A percentile compares a stretch with the other conserved stretches of the same genome.
These are phyloP conservation scores for Rutstroemia sp. DNA, from an alignment of 2,329 filamentous ascomycete species.

Conservation along the genomic window DNA sequence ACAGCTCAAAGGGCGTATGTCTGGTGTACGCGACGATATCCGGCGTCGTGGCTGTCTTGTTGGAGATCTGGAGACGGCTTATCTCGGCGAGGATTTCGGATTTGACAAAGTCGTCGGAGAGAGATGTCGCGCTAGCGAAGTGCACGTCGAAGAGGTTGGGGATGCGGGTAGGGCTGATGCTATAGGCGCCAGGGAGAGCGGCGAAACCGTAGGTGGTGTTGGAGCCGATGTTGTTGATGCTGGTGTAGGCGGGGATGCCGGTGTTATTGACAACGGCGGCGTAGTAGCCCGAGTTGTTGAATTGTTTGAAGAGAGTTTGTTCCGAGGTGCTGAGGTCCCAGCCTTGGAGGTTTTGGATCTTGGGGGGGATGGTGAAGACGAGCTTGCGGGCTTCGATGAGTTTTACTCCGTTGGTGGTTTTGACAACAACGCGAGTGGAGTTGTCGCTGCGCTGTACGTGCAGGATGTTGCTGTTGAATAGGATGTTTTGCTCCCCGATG, in stretches of 20 bases:
- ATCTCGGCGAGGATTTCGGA: slow-evolving; percentile 13
- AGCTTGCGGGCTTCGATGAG: slow-evolving; percentile 35
- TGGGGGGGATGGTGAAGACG: slow-evolving; percentile 36
- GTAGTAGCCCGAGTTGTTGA: slow-evolving; percentile 34
- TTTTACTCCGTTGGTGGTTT: slow-evolving; percentile 27
- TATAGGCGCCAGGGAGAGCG: slow-evolving; percentile 28
- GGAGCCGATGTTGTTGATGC: slow-evolving; percentile 25
- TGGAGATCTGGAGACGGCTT: slow-evolving; percentile 5
- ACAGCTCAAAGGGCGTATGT: slow-evolving; percentile 20
- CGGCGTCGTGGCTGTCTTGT: slow-evolving; percentile 7
- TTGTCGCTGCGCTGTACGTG: slow-evolving; percentile 10
- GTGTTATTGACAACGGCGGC: slow-evolving; percentile 33
- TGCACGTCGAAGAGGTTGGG: slow-evolving; percentile 11
- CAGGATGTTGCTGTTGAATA: slow-evolving; percentile 14
- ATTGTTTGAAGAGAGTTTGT: slow-evolving; percentile 31
- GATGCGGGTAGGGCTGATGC: slow-evolving; percentile 18
- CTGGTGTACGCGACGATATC: slow-evolving; percentile 13
- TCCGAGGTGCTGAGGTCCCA: slow-evolving; percentile 34
- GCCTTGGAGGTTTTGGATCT: slow-evolving; percentile 28
- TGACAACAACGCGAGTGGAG: slow-evolving; percentile 26
- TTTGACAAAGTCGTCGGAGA: slow-evolving; percentile 13
- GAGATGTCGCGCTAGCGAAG: slow-evolving; percentile 11
- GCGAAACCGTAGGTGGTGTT: slow-evolving; percentile 27
- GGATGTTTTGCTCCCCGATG: slow-evolving; percentile 9
- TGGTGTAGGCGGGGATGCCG: slow-evolving; percentile 25